Conservation (phyloP, 176 grass and related monocot species). For the Ensete glaucum region DNA sequence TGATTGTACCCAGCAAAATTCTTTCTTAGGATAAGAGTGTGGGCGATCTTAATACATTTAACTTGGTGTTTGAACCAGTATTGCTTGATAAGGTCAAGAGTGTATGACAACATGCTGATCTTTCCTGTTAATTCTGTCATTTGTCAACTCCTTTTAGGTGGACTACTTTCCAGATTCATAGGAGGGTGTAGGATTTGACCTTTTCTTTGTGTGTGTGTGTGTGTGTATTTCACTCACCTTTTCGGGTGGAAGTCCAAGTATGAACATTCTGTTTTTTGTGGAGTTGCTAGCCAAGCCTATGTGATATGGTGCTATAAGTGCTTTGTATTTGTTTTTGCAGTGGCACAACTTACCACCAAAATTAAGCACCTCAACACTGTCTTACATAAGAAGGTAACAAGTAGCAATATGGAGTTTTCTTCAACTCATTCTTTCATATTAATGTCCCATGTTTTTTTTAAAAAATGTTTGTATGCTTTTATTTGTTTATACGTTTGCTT, state of each 20-base stretch:
- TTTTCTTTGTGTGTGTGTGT: no score
- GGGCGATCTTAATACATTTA: no score
- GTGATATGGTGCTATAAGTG: not conserved
- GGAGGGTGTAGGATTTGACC: no score
- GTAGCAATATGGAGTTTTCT: not conserved
- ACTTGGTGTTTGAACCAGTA: not conserved
- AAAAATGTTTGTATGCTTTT: not conserved
- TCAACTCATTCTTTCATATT: not conserved
- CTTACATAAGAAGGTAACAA: slow-evolving; percentile 84
- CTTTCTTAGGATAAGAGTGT: no score
- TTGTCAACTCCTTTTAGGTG: no score
- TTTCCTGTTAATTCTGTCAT: no score
- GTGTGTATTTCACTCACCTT: not conserved
- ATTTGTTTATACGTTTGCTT: not conserved
- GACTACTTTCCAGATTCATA: no score
- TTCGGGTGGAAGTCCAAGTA: not conserved
- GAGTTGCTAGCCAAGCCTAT: not conserved
- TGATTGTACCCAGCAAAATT: no score
- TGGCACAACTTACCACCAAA: slow-evolving; percentile 87
- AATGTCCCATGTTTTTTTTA: not conserved
- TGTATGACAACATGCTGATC: not conserved
- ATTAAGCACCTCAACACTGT: slow-evolving; percentile 78
- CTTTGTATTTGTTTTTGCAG: slow-evolving; percentile 35
- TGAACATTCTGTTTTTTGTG: not conserved
- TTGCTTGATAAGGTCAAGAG: not conserved